Evolutionary conservation across 2,329 filamentous ascomycete genomes (phyloP).

Genomic region (Nigrospora osmanthi): DNA sequence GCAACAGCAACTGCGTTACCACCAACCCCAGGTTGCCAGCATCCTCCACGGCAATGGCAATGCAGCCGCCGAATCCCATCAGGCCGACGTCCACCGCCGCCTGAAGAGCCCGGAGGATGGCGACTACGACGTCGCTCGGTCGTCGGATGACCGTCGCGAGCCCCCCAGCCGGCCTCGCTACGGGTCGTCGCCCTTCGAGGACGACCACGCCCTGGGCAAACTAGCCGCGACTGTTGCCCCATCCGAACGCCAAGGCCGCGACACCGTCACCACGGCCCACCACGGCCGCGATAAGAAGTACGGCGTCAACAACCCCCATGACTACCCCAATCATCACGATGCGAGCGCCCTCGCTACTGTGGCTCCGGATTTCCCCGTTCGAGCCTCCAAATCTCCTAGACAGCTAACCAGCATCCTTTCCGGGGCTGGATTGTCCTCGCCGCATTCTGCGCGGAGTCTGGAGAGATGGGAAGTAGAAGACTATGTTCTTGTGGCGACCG

Average conservation of each 20-base stretch:
- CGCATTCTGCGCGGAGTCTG: constrained; percentile 91
- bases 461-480: constrained; percentile 99
- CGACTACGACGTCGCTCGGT: neutral
- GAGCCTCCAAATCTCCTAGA: constrained; percentile 79
- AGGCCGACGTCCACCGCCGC: constrained; percentile 6
- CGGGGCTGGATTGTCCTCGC: constrained; percentile 65
- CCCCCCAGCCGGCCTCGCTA: constrained; percentile 8
- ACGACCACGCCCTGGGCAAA: constrained; percentile 10
- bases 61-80: constrained; percentile 1
- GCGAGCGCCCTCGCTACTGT: constrained; percentile 96
- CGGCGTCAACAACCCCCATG: constrained; percentile 9
- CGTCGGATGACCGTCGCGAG: constrained; percentile 7
- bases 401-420: constrained; percentile 45
- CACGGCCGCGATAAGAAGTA: neutral
- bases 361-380: constrained; percentile 92
- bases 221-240: constrained; percentile 17
- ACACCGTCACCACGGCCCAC: constrained; percentile 10
- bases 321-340: constrained; percentile 32
- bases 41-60: constrained; percentile 12
- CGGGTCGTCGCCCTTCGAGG: constrained; percentile 13
- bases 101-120: constrained; percentile 4
- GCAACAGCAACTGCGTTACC: constrained; percentile 16
- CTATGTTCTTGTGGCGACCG: constrained; percentile 99
- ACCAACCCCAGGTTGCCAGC: constrained; percentile 15
- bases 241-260: constrained; percentile 7